These are phyloP conservation scores for Colletotrichum nymphaeae DNA, from an alignment of 2,329 filamentous ascomycete genomes.

Conservation along the genomic window DNA sequence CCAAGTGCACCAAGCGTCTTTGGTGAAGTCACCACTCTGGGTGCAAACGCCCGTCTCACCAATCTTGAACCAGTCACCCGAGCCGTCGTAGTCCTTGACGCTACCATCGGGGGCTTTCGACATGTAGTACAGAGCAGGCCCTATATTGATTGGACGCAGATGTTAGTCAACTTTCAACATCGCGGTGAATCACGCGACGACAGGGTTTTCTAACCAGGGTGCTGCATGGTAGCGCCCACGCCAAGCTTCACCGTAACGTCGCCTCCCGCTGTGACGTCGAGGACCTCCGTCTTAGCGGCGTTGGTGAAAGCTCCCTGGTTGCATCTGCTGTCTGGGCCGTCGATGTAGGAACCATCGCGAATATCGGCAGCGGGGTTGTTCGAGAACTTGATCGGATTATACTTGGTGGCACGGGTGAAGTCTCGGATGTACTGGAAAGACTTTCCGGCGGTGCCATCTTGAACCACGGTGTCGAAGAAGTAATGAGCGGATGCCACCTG, in stretches of 20 bases:
- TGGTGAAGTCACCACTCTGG: conserved; percentile 37
- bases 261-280: conserved; percentile 40
- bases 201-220: conserved; percentile 36
- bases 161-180: not conserved
- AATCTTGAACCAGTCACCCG: conserved; percentile 43
- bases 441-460: conserved; percentile 37
- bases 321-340: conserved; percentile 42
- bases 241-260: conserved; percentile 39
- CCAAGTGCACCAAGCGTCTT: conserved; percentile 39
- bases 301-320: conserved; percentile 43
- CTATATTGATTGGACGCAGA: not conserved
- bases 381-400: conserved; percentile 44
- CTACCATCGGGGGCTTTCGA: conserved; percentile 41
- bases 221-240: conserved; percentile 37
- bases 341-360: conserved; percentile 38
- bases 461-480: conserved; percentile 42
- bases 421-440: conserved; percentile 41
- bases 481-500: conserved; percentile 43
- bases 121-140: conserved; percentile 41
- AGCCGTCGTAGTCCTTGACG: conserved; percentile 43
- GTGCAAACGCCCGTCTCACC: conserved; percentile 40
- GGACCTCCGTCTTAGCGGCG: conserved; percentile 38
- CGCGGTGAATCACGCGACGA: not conserved
- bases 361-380: conserved; percentile 40
- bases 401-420: conserved; percentile 40